Evolutionary conservation across 2,329 filamentous ascomycete genomes (phyloP).

Genomic region (Pyrenophora seminiperda): DNA sequence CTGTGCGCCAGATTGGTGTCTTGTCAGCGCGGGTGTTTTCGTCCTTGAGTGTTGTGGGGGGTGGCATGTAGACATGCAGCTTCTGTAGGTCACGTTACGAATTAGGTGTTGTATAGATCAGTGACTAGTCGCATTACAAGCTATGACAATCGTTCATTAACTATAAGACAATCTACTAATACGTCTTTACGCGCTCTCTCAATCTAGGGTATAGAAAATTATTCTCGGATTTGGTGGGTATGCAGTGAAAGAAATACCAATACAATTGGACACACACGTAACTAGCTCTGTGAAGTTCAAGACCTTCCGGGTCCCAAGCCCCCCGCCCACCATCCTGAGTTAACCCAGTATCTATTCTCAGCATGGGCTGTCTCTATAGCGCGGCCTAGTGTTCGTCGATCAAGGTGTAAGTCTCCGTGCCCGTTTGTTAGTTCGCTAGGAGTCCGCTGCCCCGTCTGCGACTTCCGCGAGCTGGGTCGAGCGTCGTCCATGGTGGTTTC

Average conservation of each 20-base stretch:
- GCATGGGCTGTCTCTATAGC: conserved; percentile 37
- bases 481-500: conserved; percentile 12
- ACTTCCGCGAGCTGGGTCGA: conserved; percentile 10
- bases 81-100: too few relatives aligned
- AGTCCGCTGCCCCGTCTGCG: conserved; percentile 19
- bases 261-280: not conserved
- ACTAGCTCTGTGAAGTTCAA: not conserved
- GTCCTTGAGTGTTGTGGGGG: too few relatives aligned
- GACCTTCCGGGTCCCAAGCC: conserved; percentile 27
- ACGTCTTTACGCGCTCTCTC: too few relatives aligned
- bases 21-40: too few relatives aligned
- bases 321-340: conserved; percentile 47
- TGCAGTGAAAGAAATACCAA: not conserved
- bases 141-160: too few relatives aligned
- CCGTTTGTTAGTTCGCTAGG: conserved; percentile 40
- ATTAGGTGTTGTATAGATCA: too few relatives aligned
- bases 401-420: conserved; percentile 48
- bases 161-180: too few relatives aligned
- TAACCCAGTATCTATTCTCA: conserved; percentile 40
- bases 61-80: too few relatives aligned
- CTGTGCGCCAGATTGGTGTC: not conserved
- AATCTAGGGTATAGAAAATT: not conserved
- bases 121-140: too few relatives aligned
- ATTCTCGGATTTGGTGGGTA: not conserved
- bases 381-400: conserved; percentile 38